Conservation (phyloP, 129 eudicot genomes). For the Logfia minima region DNA sequence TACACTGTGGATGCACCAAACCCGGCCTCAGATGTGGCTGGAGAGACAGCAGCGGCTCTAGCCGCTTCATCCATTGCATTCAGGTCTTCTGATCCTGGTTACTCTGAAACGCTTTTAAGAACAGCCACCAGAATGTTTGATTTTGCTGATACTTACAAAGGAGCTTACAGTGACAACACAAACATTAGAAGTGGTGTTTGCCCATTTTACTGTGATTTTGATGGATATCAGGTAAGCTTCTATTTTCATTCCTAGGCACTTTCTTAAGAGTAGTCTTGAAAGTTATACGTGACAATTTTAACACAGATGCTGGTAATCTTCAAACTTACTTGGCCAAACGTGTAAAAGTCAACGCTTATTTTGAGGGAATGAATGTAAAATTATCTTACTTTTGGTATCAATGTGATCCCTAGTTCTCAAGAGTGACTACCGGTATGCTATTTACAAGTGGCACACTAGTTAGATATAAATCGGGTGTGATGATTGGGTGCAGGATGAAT, state of each 20-base stretch:
- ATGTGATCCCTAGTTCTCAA: no score
- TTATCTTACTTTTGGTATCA: no score
- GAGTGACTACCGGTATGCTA: no score
- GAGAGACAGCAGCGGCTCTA: constrained; percentile 89
- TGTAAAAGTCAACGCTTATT: no score
- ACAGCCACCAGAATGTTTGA: constrained; percentile 65
- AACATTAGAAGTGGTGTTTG: constrained; percentile 69
- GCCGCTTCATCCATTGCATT: constrained; percentile 95
- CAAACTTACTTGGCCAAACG: no score
- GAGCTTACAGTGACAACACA: constrained; percentile 87
- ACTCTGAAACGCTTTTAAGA: constrained; percentile 64
- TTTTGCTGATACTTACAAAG: constrained; percentile 73
- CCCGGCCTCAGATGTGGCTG: constrained; percentile 93
- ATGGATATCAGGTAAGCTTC: constrained; percentile 81
- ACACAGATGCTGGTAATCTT: neutral
- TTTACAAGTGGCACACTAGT: no score
- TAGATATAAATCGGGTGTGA: neutral
- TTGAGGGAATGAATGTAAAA: no score
- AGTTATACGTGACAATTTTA: neutral
- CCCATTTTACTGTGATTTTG: constrained; percentile 95
- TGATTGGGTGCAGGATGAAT: constrained; percentile 64
- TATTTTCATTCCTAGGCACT: neutral
- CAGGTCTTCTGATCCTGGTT: constrained; percentile 72
- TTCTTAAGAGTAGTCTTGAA: neutral
- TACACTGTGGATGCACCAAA: constrained; percentile 79